Evolutionary conservation across 768 basidiomycete species (phyloP), one percentile per base, ranked within the genome.

Genomic region (Suillus alpinus): DNA sequence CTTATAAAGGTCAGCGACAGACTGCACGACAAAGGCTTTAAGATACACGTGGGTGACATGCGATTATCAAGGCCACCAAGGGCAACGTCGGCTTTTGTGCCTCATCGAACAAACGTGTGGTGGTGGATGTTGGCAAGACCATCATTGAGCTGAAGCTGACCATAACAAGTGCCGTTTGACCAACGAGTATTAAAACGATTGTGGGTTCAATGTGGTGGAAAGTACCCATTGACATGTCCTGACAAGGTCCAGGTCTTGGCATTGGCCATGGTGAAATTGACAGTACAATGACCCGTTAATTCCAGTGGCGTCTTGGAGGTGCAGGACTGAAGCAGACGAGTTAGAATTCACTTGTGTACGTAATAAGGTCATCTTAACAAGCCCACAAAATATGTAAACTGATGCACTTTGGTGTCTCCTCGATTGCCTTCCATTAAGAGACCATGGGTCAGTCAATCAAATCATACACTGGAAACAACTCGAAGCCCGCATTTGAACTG

Each of bases 31-130:
- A 56, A 64, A 59, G 60, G 60, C 62, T 65, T 67, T 75, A 39
- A 66, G 67, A 64, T 62, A 66, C 68, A 73, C 73, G 69, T 73
- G 73, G 67, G 66, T 23, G 52, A 59, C 70, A 75, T 69, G 68
- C 73, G 68, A 72, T 63, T 62, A 70, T 68, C 70, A 64, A 62
- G 63, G 64, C 65, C 51, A 64, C 56, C 59, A 44, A 31, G 14
- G 58, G 32, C 12, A 4, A 62, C 66, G 57, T 34, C 23, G 34
- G 23, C 52, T 53, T 52, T 41, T 56, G 59, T 66, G 62, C 59
- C 62, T 61, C 57, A 56, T 29, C 13, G 14, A 26, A n/a, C 59
- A 63, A 58, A 69, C 55, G 59, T 26, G 3, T 49, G 2, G 23
- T 46, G n/a, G 12, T 61, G 61, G 46, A 65, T 43, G 51, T 60